These are phyloP conservation scores for Ambrosiella xylebori DNA, from an alignment of 2,329 filamentous ascomycete species.

Conservation along the genomic window DNA sequence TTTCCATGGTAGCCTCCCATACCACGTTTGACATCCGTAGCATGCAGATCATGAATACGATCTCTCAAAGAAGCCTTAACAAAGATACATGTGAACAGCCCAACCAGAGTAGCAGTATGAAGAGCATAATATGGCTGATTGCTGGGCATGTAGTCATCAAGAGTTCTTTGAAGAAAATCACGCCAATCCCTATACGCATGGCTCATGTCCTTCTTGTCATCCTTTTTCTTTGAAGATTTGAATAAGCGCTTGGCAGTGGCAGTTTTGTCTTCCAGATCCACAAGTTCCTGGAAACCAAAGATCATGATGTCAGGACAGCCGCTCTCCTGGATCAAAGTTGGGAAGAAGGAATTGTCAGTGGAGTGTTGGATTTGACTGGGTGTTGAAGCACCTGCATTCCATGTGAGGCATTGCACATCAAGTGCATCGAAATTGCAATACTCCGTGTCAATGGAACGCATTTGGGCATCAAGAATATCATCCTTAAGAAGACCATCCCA, in stretches of 20 bases:
- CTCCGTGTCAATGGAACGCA: constrained; percentile 67
- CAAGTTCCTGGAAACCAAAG: constrained; percentile 97
- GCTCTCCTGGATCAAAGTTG: constrained; percentile 58
- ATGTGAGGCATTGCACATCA: constrained; percentile 67
- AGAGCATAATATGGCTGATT: constrained; percentile 69
- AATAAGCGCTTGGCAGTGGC: constrained; percentile 63
- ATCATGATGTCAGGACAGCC: constrained; percentile 75
- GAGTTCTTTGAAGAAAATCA: constrained; percentile 64
- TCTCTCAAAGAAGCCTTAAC: constrained; percentile 64
- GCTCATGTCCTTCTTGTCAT: constrained; percentile 79
- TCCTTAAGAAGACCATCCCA: constrained; percentile 92
- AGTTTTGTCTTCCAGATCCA: constrained; percentile 93
- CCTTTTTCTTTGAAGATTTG: constrained; percentile 67
- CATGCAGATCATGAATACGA: constrained; percentile 60
- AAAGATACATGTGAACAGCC: constrained; percentile 90
- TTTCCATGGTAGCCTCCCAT: constrained; percentile 94
- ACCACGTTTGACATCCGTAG: constrained; percentile 79
- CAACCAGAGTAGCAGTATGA: constrained; percentile 74
- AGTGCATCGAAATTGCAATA: constrained; percentile 79
- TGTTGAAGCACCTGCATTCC: constrained; percentile 96
- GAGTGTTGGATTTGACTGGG: constrained; percentile 61
- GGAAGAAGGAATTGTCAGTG: constrained; percentile 62
- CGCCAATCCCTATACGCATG: constrained; percentile 95
- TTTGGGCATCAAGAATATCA: constrained; percentile 81
- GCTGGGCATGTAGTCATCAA: constrained; percentile 68